Conservation (phyloP, 495 filamentous ascomycete genomes). For the Aspergillus panamensis region DNA sequence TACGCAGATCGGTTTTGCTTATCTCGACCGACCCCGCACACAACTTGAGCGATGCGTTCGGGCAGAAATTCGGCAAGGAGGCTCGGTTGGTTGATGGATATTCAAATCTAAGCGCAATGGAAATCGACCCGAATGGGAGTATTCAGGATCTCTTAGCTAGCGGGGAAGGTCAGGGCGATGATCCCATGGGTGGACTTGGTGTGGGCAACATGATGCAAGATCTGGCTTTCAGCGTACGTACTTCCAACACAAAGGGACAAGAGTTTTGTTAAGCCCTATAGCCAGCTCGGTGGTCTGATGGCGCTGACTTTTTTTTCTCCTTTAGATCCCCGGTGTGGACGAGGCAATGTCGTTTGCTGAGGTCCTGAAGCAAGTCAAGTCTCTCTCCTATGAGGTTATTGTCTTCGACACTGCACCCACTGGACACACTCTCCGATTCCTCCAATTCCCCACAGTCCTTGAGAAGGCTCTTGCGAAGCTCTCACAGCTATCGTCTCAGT, state of each 20-base stretch:
- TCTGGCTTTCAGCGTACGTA: conserved; percentile 63
- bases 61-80: conserved; percentile 99
- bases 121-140: conserved; percentile 97
- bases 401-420: conserved; percentile 99
- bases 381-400: conserved; percentile 96
- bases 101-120: conserved; percentile 94
- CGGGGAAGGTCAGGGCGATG: conserved; percentile 69
- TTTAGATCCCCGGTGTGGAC: conserved; percentile 93
- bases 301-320: conserved; percentile 22
- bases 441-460: conserved; percentile 96
- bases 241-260: neutral
- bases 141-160: conserved; percentile 90
- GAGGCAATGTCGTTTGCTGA: conserved; percentile 99
- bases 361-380: conserved; percentile 98
- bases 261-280: neutral
- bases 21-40: conserved; percentile 99
- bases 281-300: neutral
- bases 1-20: conserved; percentile 89
- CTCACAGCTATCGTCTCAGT: conserved; percentile 88
- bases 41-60: conserved; percentile 97
- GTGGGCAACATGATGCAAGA: conserved; percentile 76
- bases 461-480: conserved; percentile 98
- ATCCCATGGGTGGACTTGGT: conserved; percentile 61
- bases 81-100: conserved; percentile 89
- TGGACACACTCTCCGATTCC: conserved; percentile 97